Percentiles rank a stretch among this genome's conserved stretches.
Conservation (phyloP, 768 basidiomycete species). For the Boletus rex-veris region DNA sequence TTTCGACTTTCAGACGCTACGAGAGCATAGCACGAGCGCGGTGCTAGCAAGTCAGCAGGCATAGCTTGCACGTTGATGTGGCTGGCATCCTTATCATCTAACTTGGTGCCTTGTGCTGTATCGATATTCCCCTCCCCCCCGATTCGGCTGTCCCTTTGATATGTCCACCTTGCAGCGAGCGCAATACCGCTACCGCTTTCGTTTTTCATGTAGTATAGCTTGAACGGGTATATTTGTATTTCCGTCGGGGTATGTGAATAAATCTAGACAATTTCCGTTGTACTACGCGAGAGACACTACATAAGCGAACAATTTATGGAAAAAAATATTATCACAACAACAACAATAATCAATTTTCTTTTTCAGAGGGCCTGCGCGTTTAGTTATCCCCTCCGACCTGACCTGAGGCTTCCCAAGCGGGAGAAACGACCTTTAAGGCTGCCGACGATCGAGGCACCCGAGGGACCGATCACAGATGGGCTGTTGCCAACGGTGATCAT, state of each 20-base stretch:
- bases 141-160: background rate
- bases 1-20: slow-evolving; percentile 33
- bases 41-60: slow-evolving; percentile 21
- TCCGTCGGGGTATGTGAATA: slow-evolving; percentile 18
- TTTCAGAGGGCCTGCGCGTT: background rate
- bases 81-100: slow-evolving; percentile 11
- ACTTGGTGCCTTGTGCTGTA: slow-evolving; percentile 22
- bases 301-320: background rate
- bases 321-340: background rate
- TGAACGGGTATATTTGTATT: slow-evolving; percentile 18
- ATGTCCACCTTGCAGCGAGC: slow-evolving; percentile 8
- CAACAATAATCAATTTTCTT: background rate
- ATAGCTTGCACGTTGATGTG: slow-evolving; percentile 2
- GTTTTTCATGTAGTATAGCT: slow-evolving; percentile 17
- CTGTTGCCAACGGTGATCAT: slow-evolving; percentile 68
- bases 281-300: slow-evolving; percentile 4
- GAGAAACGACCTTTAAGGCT: slow-evolving; percentile 72
- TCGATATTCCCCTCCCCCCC: slow-evolving; percentile 18
- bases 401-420: slow-evolving; percentile 70
- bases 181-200: slow-evolving; percentile 8
- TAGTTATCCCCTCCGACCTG: slow-evolving; percentile 36
- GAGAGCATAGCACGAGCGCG: slow-evolving; percentile 23
- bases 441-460: slow-evolving; percentile 60
- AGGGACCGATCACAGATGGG: slow-evolving; percentile 30
- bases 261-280: slow-evolving; percentile 7